Conservation (phyloP, 148 eudicot species). For the Arbutus unedo region DNA sequence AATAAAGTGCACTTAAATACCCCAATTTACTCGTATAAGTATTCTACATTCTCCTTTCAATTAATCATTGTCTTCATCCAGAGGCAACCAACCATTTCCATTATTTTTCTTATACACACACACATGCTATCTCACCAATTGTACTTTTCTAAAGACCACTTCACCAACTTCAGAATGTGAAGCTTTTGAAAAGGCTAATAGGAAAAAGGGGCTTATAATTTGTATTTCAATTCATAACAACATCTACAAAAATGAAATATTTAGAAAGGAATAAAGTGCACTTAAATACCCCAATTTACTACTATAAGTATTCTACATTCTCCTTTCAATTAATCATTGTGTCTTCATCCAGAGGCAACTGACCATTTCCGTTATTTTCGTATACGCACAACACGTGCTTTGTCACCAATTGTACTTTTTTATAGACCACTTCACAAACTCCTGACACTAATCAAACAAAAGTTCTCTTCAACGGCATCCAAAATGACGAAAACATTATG, state of each 20-base stretch:
- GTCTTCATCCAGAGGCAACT: neutral
- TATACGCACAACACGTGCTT: neutral
- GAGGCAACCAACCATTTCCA: neutral
- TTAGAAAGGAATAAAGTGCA: neutral
- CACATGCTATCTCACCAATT: neutral
- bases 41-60: neutral
- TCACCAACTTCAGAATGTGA: neutral
- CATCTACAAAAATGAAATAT: neutral
- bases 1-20: neutral
- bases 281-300: neutral
- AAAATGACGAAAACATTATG: neutral
- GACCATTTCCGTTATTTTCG: neutral
- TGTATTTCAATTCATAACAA: neutral
- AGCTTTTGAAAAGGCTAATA: neutral
- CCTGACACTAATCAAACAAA: neutral
- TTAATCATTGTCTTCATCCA: neutral
- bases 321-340: neutral
- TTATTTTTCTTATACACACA: neutral
- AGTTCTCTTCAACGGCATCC: constrained; percentile 4
- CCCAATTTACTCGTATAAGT: neutral
- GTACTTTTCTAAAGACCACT: neutral
- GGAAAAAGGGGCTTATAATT: neutral
- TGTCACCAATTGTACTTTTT: neutral
- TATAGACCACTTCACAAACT: neutral
- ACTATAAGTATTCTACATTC: neutral